These are phyloP conservation scores for Cotoneaster glaucophyllus DNA, from an alignment of 306 rosid genomes.

Conservation along the genomic window DNA sequence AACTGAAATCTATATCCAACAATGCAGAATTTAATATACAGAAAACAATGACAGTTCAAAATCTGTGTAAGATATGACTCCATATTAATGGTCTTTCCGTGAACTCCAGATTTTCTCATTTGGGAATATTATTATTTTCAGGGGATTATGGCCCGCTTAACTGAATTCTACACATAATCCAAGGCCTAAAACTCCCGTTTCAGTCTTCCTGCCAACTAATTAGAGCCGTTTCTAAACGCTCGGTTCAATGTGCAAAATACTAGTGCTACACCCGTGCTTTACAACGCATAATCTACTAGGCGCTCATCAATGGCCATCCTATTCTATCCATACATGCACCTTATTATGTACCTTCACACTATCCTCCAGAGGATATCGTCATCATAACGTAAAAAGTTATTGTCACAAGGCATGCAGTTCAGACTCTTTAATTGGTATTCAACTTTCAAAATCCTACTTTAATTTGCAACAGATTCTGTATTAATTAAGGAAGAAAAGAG, in stretches of 20 bases:
- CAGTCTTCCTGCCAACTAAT: not conserved
- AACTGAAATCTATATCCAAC: not conserved
- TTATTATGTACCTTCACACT: not conserved
- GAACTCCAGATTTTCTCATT: not conserved
- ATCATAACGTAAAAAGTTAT: too few species aligned
- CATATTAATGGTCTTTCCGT: not conserved
- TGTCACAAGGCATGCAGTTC: too few species aligned
- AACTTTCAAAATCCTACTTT: not conserved
- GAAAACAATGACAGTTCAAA: not conserved
- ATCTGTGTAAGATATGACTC: not conserved
- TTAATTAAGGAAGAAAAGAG: not conserved
- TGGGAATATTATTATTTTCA: not conserved
- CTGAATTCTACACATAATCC: not conserved
- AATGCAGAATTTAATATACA: not conserved
- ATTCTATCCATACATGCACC: not conserved
- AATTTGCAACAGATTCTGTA: not conserved
- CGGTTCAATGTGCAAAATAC: not conserved
- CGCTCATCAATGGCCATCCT: not conserved
- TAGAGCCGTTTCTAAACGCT: not conserved
- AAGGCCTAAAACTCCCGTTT: not conserved
- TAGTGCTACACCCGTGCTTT: not conserved
- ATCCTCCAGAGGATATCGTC: not conserved
- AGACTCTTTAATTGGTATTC: not conserved
- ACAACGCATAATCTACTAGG: constrained; percentile 3
- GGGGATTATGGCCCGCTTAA: not conserved